These are phyloP conservation scores for Typha latifolia DNA, from an alignment of 176 grass and related monocot species.

Conservation along the genomic window DNA sequence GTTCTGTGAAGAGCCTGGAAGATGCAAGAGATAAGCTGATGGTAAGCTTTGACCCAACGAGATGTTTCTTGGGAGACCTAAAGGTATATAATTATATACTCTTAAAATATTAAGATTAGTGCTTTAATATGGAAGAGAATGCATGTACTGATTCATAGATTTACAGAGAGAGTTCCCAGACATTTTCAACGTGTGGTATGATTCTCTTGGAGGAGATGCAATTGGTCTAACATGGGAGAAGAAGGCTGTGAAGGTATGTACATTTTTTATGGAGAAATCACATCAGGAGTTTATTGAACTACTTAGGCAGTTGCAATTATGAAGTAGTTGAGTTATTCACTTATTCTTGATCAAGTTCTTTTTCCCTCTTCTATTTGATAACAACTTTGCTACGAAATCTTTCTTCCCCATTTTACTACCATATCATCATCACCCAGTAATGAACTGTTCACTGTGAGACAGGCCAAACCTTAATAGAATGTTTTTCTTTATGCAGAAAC, in stretches of 20 bases:
- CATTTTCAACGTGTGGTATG: constrained; percentile 79
- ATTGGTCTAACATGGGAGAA: constrained; percentile 90
- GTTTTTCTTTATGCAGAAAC: constrained; percentile 53
- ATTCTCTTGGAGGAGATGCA: constrained; percentile 74
- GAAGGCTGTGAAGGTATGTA: constrained; percentile 41
- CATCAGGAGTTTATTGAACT: no score
- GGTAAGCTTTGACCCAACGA: constrained; percentile 71
- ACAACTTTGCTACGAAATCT: no score
- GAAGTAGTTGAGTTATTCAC: no score
- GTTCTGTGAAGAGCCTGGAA: constrained; percentile 36
- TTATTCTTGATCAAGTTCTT: no score
- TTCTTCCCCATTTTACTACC: no score
- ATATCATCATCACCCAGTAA: no score
- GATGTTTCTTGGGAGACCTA: constrained; percentile 58
- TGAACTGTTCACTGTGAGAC: no score
- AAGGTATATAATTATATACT: constrained; percentile 30
- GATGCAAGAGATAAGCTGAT: constrained; percentile 67
- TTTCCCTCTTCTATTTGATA: no score
- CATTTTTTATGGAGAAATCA: no score
- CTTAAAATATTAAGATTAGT: background rate
- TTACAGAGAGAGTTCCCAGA: constrained; percentile 55
- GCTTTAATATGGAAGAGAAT: background rate
- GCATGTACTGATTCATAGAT: constrained; percentile 6
- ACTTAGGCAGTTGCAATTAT: no score
- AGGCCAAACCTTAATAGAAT: no score